Evolutionary conservation across 2,329 filamentous ascomycete genomes (phyloP).

Genomic region (Phyllosticta paracitricarpa): DNA sequence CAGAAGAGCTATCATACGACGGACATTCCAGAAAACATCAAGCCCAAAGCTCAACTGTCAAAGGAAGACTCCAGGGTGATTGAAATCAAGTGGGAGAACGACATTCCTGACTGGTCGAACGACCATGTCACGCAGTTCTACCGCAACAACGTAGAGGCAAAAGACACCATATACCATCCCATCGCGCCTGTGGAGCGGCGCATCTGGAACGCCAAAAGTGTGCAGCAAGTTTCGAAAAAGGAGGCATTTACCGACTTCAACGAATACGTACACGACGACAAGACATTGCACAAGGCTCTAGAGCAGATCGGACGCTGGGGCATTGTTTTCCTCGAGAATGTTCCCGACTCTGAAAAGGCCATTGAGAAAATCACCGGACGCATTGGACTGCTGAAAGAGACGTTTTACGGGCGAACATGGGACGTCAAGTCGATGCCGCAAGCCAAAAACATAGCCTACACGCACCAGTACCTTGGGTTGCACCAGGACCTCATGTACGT

Average conservation of each 20-base stretch:
- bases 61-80: conserved; percentile 35
- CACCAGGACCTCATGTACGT: conserved; percentile 83
- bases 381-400: conserved; percentile 71
- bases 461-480: conserved; percentile 67
- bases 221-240: conserved; percentile 32
- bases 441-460: conserved; percentile 87
- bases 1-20: conserved; percentile 56
- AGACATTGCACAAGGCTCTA: conserved; percentile 52
- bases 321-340: conserved; percentile 63
- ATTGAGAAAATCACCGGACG: conserved; percentile 59
- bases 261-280: conserved; percentile 56
- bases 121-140: conserved; percentile 30
- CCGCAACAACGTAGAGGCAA: background rate
- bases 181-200: conserved; percentile 20
- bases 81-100: conserved; percentile 52
- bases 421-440: conserved; percentile 73
- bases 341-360: conserved; percentile 57
- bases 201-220: conserved; percentile 23
- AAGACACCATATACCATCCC: conserved; percentile 13
- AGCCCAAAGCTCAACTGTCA: conserved; percentile 14
- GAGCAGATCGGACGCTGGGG: conserved; percentile 55
- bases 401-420: conserved; percentile 87
- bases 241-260: conserved; percentile 55
- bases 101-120: conserved; percentile 36
- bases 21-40: conserved; percentile 49